Evolutionary conservation across 2,329 filamentous ascomycete genomes (phyloP), one percentile per base, ranked within the genome.

Genomic region (Aureobasidium sp.): DNA sequence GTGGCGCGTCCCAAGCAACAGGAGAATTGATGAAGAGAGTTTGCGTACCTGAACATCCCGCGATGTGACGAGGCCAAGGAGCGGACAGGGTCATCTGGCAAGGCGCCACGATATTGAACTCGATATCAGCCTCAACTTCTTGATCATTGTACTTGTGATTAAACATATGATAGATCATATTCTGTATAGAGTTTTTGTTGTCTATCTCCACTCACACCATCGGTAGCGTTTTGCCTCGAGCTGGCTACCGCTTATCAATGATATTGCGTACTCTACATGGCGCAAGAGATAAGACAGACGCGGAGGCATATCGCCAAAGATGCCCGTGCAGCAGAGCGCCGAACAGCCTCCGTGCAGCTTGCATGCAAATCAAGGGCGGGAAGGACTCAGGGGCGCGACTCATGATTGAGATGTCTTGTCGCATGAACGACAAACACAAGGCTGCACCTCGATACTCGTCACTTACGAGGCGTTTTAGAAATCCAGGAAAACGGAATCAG

Each of bases 11-110:
- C n/a, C 24, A 24, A 60, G 57, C 22, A 59, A 19, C 17, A 17
- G 27, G 17, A 33, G 12, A 19, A 40, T 39, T 17, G 31, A 45
- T 33, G 17, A 49, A 60, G n/a, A 60, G 57, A 22, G 39, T 48
- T 42, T 50, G 45, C 57, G 57, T 60, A 50, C 57, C 57, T 60
- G 57, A 60, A 50, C 24, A 50, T 59, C 56, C 44, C 33, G 33
- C 31, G 14, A 33, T 15, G 57, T 33, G 33, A 49, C 5, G 6
- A 22, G 15, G 57, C 33, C 35, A 40, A 60, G 57, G 40, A 50
- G 45, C 47, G n/a, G 54, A 35, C 31, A 60, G 35, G 31, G 57
- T 60, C 57, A 60, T 60, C 57, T 50, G 57, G 33, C n/a, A 42
- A 40, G n/a, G 27, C 57, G 57, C 57, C 45, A 60, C 57, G 45